Evolutionary conservation across 257 asterid genomes (phyloP).

Genomic region (Leonotis leonurus): DNA sequence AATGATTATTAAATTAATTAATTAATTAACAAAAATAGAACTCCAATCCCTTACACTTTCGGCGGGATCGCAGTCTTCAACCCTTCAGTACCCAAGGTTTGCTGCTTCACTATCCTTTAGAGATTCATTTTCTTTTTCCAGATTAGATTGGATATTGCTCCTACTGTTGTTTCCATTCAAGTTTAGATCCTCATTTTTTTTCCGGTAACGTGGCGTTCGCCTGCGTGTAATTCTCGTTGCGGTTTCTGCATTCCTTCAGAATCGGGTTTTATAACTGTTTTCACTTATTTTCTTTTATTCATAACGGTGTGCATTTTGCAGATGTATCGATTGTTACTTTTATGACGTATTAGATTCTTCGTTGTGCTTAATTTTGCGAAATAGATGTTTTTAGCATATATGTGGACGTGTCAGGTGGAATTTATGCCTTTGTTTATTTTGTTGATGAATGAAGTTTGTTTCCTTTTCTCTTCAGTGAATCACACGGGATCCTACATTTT

Average conservation of each 20-base stretch:
- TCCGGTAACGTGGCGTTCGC: not conserved
- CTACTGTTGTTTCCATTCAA: not conserved
- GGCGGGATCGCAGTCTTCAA: too few species aligned
- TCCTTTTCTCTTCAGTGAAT: conserved; percentile 8
- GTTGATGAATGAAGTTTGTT: not conserved
- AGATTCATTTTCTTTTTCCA: too few species aligned
- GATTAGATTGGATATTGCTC: too few species aligned
- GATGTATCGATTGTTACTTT: not conserved
- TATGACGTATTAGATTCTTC: not conserved
- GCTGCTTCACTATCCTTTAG: too few species aligned
- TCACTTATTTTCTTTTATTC: not conserved
- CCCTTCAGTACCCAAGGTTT: too few species aligned
- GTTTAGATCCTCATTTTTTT: not conserved
- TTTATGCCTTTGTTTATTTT: not conserved
- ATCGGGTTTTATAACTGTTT: not conserved
- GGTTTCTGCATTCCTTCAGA: too few species aligned
- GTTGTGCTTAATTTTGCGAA: not conserved
- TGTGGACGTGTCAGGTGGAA: not conserved
- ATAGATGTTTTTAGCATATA: not conserved
- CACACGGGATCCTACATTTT: not conserved
- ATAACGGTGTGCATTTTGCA: not conserved
- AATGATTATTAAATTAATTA: too few species aligned
- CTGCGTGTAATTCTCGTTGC: too few species aligned
- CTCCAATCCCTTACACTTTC: too few species aligned
- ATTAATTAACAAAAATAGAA: too few species aligned